Conservation (phyloP, 73 alveolate species). For the Symbiodinium natans region DNA sequence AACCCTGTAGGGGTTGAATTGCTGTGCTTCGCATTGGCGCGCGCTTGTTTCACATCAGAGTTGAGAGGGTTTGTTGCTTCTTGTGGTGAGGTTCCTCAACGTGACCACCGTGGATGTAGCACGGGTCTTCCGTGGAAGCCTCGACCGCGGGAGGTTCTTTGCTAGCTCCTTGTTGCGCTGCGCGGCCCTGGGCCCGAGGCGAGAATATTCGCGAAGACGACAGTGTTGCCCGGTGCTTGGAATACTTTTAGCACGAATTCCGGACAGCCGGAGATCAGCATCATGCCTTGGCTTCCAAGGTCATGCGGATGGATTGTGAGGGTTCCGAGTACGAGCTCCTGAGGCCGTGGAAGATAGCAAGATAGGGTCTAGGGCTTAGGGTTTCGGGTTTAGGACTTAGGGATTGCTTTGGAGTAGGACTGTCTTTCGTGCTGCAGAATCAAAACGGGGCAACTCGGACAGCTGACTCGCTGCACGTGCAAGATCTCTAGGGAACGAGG, state of each 20-base stretch:
- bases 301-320: conserved; percentile 87
- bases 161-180: background rate
- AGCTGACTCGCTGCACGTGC: too few species aligned
- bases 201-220: conserved; percentile 27
- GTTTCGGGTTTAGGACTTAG: too few species aligned
- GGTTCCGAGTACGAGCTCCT: conserved; percentile 71
- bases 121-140: conserved; percentile 46
- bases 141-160: background rate
- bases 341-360: background rate
- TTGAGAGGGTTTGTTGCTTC: background rate
- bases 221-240: conserved; percentile 14
- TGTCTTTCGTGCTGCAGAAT: too few species aligned
- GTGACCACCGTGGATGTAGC: conserved; percentile 72
- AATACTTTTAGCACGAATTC: too few species aligned
- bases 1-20: background rate
- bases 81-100: conserved; percentile 2
- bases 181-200: conserved; percentile 19
- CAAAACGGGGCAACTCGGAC: too few species aligned
- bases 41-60: background rate
- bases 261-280: too few species aligned
- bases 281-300: background rate
- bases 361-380: too few species aligned
- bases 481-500: too few species aligned
- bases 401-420: too few species aligned
- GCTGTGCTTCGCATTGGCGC: background rate